Evolutionary conservation across 2,329 filamentous ascomycete genomes (phyloP), one percentile per base, ranked within the genome.

Genomic region (Epichloe hybrida): DNA sequence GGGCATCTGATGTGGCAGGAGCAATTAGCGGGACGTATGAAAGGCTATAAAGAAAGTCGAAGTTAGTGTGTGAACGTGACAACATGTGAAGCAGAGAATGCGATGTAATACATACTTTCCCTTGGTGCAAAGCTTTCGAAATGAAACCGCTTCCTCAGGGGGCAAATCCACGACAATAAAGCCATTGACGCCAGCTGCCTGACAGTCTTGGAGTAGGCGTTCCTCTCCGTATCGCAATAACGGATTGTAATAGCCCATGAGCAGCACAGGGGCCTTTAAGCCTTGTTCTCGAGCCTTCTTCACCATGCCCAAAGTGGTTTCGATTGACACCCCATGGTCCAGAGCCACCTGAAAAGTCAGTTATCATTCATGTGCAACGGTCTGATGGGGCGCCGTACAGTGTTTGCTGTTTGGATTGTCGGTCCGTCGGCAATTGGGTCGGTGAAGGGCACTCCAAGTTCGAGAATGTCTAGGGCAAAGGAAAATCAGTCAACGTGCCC

Each of bases 221-320:
- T 95, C 89, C 71, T 98, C 93, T 50, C 93, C 93, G 65, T 97
- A 98, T 62, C 85, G 88, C 54, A 97, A 74, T 54, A 97, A 76
- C 1, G 93, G 93, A 73, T 98, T 98, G 72, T 95, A 98, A 78
- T 98, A 98, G 61, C 93, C 93, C 93, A 98, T 98, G 57, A 98
- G 79, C 63, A 98, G 72, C 41, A 98, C 80, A 0, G 93, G 93
- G 1, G 84, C 81, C 61, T 77, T 83, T 50, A 97, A 74, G 41
- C 93, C 93, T 55, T 77, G 78, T 59, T 77, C 76, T 61, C 93
- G 79, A 45, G 91, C 88, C 55, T 86, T 79, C 59, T 84, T 83
- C 54, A 96, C 84, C 76, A 95, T 91, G 61, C 86, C 77, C 40
- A 98, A 77, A 15, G 87, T 86, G 49, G 79, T 81, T 57, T 79